Conservation (phyloP, 1,284 basidiomycete genomes). For the Paramarasmius palmivorus region DNA sequence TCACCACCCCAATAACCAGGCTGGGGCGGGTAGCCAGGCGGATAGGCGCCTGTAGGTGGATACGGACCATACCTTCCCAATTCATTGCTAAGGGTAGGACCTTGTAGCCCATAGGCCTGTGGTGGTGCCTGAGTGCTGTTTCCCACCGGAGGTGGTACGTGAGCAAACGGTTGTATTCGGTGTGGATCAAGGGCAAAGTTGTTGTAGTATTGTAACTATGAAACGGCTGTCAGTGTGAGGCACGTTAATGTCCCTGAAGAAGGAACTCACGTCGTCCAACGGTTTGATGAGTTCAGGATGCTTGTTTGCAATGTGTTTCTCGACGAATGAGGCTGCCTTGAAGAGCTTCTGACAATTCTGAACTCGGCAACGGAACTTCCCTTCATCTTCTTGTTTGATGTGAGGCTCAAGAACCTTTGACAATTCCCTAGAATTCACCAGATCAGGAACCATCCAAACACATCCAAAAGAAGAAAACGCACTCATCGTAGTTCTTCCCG, state of each 20-base stretch:
- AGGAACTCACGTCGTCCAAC: slow-evolving; percentile 66
- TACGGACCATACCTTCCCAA: slow-evolving; percentile 43
- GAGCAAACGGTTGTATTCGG: slow-evolving; percentile 82
- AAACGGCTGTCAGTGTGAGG: slow-evolving; percentile 17
- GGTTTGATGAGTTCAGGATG: slow-evolving; percentile 78
- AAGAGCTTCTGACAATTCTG: slow-evolving; percentile 88
- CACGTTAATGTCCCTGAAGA: slow-evolving; percentile 8
- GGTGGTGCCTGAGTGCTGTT: slow-evolving; percentile 66
- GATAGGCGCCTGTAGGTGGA: slow-evolving; percentile 20
- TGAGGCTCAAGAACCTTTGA: slow-evolving; percentile 73
- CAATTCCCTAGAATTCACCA: slow-evolving; percentile 61
- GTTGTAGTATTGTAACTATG: slow-evolving; percentile 85
- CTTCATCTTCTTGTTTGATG: slow-evolving; percentile 93
- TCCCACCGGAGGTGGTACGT: slow-evolving; percentile 65
- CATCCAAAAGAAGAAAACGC: slow-evolving; percentile 32
- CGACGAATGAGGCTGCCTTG: slow-evolving; percentile 92
- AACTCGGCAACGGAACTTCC: slow-evolving; percentile 90
- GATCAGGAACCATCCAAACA: slow-evolving; percentile 10
- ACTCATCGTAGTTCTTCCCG: slow-evolving; percentile 89
- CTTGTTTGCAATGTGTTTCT: slow-evolving; percentile 92
- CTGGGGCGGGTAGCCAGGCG: slow-evolving; percentile 30
- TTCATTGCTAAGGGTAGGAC: slow-evolving; percentile 46
- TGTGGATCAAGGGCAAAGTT: slow-evolving; percentile 93
- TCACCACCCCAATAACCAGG: slow-evolving; percentile 26
- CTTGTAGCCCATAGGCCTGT: slow-evolving; percentile 77